Evolutionary conservation across 1,284 basidiomycete genomes (phyloP).

Genomic region (Trichosporon ovoides): DNA sequence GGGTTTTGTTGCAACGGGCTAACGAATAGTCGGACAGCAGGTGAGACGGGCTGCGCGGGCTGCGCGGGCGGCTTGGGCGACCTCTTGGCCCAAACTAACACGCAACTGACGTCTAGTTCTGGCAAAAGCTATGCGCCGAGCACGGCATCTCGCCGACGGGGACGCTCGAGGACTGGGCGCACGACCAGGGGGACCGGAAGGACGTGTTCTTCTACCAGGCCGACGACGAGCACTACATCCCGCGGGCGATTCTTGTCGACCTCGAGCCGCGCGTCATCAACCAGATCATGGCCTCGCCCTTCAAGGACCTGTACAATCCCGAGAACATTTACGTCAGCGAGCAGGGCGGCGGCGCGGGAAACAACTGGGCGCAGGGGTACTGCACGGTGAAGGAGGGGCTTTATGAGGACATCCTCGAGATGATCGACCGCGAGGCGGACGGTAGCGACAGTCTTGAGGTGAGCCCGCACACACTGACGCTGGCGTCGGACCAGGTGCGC

Average conservation of each 20-base stretch:
- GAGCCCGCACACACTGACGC: constrained; percentile 28
- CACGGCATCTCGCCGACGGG: constrained; percentile 92
- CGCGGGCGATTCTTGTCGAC: constrained; percentile 91
- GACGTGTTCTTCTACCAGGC: constrained; percentile 99
- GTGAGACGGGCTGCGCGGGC: constrained; percentile 2
- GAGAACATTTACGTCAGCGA: constrained; percentile 96
- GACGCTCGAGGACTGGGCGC: constrained; percentile 89
- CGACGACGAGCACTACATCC: constrained; percentile 99
- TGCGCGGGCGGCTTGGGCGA: background rate
- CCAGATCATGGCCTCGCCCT: constrained; percentile 85
- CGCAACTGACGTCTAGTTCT: constrained; percentile 60
- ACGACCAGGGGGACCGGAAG: constrained; percentile 83
- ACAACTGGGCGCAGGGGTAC: constrained; percentile 98
- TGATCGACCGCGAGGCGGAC: constrained; percentile 97
- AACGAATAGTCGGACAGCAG: constrained; percentile 20
- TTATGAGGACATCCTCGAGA: constrained; percentile 98
- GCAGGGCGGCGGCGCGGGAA: constrained; percentile 95
- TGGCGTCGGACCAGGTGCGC: too few species aligned
- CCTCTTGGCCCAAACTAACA: too few species aligned
- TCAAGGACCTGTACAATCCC: constrained; percentile 91
- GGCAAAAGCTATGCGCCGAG: constrained; percentile 92
- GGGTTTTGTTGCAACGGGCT: background rate
- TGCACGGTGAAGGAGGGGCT: constrained; percentile 73
- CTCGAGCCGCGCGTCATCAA: constrained; percentile 99
- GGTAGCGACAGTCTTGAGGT: constrained; percentile 97